These are phyloP conservation scores for Melaleuca alternifolia DNA, from an alignment of 345 rosid genomes.

Conservation along the genomic window DNA sequence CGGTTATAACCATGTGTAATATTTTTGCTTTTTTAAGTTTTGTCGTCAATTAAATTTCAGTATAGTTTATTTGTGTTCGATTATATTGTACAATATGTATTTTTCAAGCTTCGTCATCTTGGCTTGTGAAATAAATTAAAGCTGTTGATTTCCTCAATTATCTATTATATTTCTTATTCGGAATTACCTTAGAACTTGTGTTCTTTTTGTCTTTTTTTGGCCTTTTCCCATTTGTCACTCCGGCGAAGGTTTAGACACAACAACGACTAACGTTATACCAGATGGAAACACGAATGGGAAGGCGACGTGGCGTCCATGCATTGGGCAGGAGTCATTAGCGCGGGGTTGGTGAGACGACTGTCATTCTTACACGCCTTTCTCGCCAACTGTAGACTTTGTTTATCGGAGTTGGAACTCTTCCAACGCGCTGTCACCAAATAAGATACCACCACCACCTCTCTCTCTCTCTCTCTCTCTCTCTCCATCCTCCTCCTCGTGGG, in stretches of 20 bases:
- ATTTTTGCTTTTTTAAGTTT: too few species aligned
- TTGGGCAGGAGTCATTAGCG: neutral
- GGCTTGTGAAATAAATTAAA: too few species aligned
- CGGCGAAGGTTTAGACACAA: neutral
- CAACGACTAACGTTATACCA: neutral
- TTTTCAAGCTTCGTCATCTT: too few species aligned
- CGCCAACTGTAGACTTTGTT: neutral
- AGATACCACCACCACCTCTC: neutral
- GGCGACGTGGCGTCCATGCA: neutral
- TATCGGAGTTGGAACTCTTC: neutral
- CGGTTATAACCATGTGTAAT: too few species aligned
- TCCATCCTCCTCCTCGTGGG: neutral
- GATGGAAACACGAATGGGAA: neutral
- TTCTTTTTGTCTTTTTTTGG: too few species aligned
- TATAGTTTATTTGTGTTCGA: too few species aligned
- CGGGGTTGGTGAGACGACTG: neutral
- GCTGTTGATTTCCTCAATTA: too few species aligned
- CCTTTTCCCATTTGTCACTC: neutral
- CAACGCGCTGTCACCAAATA: neutral
- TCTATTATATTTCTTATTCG: too few species aligned
- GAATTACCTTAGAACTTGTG: too few species aligned
- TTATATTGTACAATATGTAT: too few species aligned
- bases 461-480: neutral
- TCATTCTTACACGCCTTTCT: neutral
- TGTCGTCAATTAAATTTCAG: too few species aligned